These are phyloP conservation scores for Chlorophyllum brunneum DNA, from an alignment of 768 basidiomycete genomes.

Conservation along the genomic window DNA sequence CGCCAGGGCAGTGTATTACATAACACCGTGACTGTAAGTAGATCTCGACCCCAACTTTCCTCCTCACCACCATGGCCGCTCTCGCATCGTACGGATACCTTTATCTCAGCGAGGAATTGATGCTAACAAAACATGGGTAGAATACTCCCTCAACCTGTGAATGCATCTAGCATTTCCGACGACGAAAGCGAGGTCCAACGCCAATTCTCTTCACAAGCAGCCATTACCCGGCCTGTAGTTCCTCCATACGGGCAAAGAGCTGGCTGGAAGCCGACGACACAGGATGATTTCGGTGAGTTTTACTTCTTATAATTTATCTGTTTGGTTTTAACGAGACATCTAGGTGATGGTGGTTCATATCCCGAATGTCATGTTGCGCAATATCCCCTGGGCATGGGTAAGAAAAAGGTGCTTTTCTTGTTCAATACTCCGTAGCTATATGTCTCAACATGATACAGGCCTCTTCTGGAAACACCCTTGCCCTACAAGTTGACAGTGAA, in stretches of 20 bases:
- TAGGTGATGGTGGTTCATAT: slow-evolving; percentile 83
- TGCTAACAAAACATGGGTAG: slow-evolving; percentile 32
- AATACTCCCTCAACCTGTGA: slow-evolving; percentile 62
- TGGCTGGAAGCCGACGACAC: slow-evolving; percentile 82
- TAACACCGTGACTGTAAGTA: neutral
- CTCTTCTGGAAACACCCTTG: slow-evolving; percentile 89
- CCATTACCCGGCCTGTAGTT: slow-evolving; percentile 49
- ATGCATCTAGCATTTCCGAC: slow-evolving; percentile 49
- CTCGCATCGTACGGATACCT: slow-evolving; percentile 65
- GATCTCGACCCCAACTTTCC: neutral
- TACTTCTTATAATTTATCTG: slow-evolving; percentile 2
- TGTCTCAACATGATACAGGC: slow-evolving; percentile 42
- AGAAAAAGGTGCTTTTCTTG: slow-evolving; percentile 69
- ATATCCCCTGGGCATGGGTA: slow-evolving; percentile 93
- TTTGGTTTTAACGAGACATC: slow-evolving; percentile 10
- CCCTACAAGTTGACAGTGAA: slow-evolving; percentile 93
- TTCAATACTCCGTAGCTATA: neutral
- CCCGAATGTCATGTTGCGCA: slow-evolving; percentile 97
- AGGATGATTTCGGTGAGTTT: slow-evolving; percentile 77
- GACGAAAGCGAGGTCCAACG: slow-evolving; percentile 54
- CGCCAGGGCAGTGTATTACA: slow-evolving; percentile 6
- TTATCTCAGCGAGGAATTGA: neutral
- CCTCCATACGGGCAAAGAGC: slow-evolving; percentile 85
- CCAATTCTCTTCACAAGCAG: slow-evolving; percentile 31
- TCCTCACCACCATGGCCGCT: slow-evolving; percentile 37